Conservation (phyloP, 1,284 basidiomycete species). For the Ganoderma boninense region DNA sequence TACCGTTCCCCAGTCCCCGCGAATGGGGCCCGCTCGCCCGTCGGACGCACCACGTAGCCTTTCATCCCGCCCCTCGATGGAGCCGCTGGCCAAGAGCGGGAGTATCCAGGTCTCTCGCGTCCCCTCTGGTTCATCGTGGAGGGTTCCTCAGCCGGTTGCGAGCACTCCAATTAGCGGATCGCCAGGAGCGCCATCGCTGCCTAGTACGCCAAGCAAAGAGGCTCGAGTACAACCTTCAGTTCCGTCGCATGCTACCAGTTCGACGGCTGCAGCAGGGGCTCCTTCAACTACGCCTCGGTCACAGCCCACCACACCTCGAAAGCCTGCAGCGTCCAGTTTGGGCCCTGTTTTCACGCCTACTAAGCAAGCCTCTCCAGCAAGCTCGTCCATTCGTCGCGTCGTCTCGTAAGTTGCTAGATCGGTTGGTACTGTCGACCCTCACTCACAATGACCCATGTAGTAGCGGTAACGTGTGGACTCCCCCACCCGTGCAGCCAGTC, state of each 20-base stretch:
- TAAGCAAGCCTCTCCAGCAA: slow-evolving; percentile 48
- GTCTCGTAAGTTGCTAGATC: slow-evolving; percentile 53
- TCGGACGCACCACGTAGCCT: slow-evolving; percentile 16
- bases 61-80: slow-evolving; percentile 19
- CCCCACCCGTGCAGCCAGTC: slow-evolving; percentile 56
- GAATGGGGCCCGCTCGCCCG: slow-evolving; percentile 13
- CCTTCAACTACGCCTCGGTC: slow-evolving; percentile 8
- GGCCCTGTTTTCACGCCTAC: slow-evolving; percentile 70
- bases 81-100: slow-evolving; percentile 12
- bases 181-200: slow-evolving; percentile 10
- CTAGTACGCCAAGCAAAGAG: slow-evolving; percentile 10
- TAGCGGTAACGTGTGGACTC: slow-evolving; percentile 63
- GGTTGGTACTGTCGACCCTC: neutral
- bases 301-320: slow-evolving; percentile 31
- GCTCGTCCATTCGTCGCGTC: slow-evolving; percentile 48
- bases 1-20: slow-evolving; percentile 6
- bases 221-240: slow-evolving; percentile 3
- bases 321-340: slow-evolving; percentile 45
- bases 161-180: slow-evolving; percentile 17
- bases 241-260: neutral
- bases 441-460: slow-evolving; percentile 30
- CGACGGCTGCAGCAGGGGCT: neutral
- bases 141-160: slow-evolving; percentile 21
- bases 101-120: slow-evolving; percentile 10
- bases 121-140: slow-evolving; percentile 32